phyloP scores from a whole-genome alignment of 192 early-diverging fungal species.

The Gryganskiella cystojenkinii region DNA sequence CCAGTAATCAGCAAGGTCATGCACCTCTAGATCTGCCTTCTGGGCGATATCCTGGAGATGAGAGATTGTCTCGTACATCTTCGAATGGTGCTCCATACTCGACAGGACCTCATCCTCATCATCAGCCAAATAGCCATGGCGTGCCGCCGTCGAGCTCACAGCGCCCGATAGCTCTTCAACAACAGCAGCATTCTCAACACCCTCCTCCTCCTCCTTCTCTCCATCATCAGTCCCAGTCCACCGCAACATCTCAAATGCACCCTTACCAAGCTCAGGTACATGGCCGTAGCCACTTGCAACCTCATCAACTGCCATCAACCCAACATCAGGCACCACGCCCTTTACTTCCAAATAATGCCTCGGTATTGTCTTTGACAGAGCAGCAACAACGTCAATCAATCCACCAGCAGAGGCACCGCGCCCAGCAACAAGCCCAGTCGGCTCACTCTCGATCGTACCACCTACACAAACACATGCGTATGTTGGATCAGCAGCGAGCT shows the following conservation, averaged over 20 bases:
- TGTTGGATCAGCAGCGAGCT: slow-evolving; percentile 38
- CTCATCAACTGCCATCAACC: neutral
- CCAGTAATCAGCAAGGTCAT: no score
- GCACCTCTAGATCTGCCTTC: no score
- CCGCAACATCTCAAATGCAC: no score
- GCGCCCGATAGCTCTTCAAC: neutral
- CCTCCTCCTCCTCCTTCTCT: neutral
- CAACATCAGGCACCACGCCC: no score
- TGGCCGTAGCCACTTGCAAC: no score
- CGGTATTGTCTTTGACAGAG: slow-evolving; percentile 4
- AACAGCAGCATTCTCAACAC: slow-evolving; percentile 1
- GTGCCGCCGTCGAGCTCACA: neutral
- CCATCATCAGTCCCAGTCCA: neutral
- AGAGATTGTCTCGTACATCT: no score
- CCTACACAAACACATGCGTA: slow-evolving; percentile 42
- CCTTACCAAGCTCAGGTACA: no score
- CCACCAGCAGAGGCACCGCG: slow-evolving; percentile 31
- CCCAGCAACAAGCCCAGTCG: slow-evolving; percentile 37
- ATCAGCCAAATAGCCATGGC: neutral
- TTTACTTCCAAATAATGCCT: neutral
- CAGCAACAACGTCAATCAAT: slow-evolving; percentile 33
- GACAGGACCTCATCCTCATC: slow-evolving; percentile 4
- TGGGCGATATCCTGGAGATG: no score
- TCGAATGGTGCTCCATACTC: no score
- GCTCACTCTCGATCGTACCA: slow-evolving; percentile 39